phyloP scores from a whole-genome alignment of 164 flowering plant species.

The Protea cynaroides region DNA sequence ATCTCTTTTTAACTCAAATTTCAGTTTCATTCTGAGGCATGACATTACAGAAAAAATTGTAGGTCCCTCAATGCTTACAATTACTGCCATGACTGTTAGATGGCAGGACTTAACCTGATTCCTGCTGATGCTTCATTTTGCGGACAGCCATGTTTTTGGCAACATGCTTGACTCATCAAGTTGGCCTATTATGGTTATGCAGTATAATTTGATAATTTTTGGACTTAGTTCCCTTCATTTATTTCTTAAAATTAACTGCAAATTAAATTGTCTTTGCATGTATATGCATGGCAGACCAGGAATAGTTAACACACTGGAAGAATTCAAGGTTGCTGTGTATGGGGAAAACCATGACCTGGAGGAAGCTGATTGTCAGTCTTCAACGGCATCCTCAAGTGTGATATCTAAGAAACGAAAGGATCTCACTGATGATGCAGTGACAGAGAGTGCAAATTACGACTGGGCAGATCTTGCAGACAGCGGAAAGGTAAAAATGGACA shows the following conservation, averaged over 20 bases:
- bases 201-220: not conserved
- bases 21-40: no score
- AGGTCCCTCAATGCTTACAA: no score
- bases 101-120: no score
- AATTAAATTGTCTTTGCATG: constrained; percentile 1
- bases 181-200: no score
- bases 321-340: constrained; percentile 74
- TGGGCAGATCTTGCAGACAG: constrained; percentile 81
- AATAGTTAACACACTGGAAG: constrained; percentile 67
- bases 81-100: no score
- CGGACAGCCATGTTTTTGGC: no score
- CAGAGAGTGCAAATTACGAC: constrained; percentile 47
- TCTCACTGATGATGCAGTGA: constrained; percentile 46
- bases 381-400: constrained; percentile 24
- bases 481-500: constrained; percentile 55
- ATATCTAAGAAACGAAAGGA: constrained; percentile 75
- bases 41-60: no score
- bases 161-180: no score
- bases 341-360: constrained; percentile 69
- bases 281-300: constrained; percentile 50
- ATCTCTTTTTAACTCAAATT: no score
- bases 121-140: no score
- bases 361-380: constrained; percentile 15
- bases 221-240: not conserved
- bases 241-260: not conserved